Percentiles rank a stretch among this genome's conserved stretches.
Evolutionary conservation across 192 early-diverging fungal genomes (phyloP).

Genomic region (Chytriomyces sp.): DNA sequence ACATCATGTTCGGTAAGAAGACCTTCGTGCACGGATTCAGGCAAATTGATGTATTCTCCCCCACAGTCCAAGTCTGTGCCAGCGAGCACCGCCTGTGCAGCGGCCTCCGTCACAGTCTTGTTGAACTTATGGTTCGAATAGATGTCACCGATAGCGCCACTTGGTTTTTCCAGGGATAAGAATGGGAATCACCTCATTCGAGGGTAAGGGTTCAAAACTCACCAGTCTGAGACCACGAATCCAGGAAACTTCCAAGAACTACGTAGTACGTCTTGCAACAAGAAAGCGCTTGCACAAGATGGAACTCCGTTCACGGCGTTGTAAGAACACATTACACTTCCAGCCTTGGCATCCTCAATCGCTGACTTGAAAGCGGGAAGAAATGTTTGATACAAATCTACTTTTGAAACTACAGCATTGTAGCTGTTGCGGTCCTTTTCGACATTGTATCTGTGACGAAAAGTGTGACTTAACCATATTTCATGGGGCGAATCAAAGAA

Average conservation of each 20-base stretch:
- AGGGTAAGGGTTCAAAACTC: not conserved
- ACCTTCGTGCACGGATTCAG: not conserved
- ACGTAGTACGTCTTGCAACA: not conserved
- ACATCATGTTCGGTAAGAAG: not conserved
- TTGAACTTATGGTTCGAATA: not conserved
- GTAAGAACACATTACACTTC: conserved; percentile 9
- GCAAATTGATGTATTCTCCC: not conserved
- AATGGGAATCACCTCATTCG: not conserved
- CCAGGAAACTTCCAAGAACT: not conserved
- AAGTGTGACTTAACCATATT: too few relatives aligned
- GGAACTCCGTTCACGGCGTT: conserved; percentile 11
- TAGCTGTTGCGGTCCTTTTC: not conserved
- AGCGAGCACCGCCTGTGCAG: not conserved
- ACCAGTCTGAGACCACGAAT: not conserved
- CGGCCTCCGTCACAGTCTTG: not conserved
- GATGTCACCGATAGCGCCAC: not conserved
- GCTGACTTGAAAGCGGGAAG: not conserved
- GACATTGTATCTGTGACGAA: too few relatives aligned
- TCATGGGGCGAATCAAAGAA: too few relatives aligned
- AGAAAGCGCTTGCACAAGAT: not conserved
- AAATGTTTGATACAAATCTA: not conserved
- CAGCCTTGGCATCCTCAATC: not conserved
- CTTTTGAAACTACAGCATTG: not conserved
- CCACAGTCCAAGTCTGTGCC: not conserved
- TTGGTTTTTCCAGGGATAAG: too few relatives aligned